Evolutionary conservation across 805 yeast species (phyloP).

Genomic region (Saccharomycopsis capsularis): DNA sequence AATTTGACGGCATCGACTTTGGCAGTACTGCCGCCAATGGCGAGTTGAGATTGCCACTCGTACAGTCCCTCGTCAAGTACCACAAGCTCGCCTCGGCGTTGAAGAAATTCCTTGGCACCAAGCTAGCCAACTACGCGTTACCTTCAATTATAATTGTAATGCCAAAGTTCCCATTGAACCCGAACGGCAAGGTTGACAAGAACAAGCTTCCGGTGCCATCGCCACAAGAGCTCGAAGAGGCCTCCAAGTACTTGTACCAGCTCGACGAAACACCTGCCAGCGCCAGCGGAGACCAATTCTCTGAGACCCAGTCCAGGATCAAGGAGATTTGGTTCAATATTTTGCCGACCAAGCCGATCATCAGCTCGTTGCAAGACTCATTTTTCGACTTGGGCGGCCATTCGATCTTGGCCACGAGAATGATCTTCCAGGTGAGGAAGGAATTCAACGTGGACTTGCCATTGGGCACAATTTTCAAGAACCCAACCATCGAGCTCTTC

Average conservation of each 20-base stretch:
- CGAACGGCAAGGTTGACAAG: conserved; percentile 97
- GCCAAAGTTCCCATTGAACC: conserved; percentile 82
- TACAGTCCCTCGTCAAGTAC: conserved; percentile 50
- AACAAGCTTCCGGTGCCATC: conserved; percentile 96
- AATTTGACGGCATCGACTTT: conserved; percentile 12
- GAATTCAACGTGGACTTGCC: conserved; percentile 76
- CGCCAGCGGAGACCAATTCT: conserved; percentile 43
- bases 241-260: conserved; percentile 43
- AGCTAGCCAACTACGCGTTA: conserved; percentile 88
- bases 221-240: conserved; percentile 73
- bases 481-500: conserved; percentile 77
- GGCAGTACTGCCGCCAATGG: background rate
- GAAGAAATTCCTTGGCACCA: conserved; percentile 73
- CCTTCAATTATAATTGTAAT: conserved; percentile 90
- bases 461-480: conserved; percentile 80
- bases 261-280: conserved; percentile 22
- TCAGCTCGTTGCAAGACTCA: conserved; percentile 71
- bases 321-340: conserved; percentile 81
- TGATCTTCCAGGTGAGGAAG: conserved; percentile 89
- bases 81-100: conserved; percentile 73
- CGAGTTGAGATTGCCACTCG: conserved; percentile 9
- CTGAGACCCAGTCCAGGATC: conserved; percentile 57
- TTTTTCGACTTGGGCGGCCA: conserved; percentile 98
- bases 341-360: conserved; percentile 77
- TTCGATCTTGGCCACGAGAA: conserved; percentile 91